phyloP scores from a whole-genome alignment of 768 basidiomycete species.

The Lentinula sp. region DNA sequence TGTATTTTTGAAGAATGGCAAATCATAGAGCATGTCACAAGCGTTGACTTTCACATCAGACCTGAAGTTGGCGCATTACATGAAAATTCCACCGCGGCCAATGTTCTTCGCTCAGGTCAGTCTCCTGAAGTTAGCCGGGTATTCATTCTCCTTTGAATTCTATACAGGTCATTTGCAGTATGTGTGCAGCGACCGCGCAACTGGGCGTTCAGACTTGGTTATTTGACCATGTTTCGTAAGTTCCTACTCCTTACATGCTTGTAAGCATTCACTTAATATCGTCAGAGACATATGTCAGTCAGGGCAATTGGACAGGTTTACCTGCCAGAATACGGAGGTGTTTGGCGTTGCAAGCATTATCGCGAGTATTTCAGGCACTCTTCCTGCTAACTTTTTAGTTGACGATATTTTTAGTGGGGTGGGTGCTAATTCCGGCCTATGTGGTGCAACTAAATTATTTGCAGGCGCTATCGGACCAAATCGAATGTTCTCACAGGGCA shows the following conservation, averaged over 20 bases:
- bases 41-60: slow-evolving; percentile 67
- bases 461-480: slow-evolving; percentile 63
- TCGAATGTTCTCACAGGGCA: slow-evolving; percentile 45
- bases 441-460: slow-evolving; percentile 20
- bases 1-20: too few relatives aligned
- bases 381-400: neutral
- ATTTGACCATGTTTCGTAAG: slow-evolving; percentile 55
- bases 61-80: slow-evolving; percentile 74
- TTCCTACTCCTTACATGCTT: neutral
- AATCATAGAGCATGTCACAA: slow-evolving; percentile 15
- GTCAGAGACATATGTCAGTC: slow-evolving; percentile 40
- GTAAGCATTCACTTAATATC: neutral
- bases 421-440: slow-evolving; percentile 35
- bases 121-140: neutral
- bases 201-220: slow-evolving; percentile 67
- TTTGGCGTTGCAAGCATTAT: slow-evolving; percentile 50
- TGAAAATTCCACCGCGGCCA: slow-evolving; percentile 60
- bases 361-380: slow-evolving; percentile 31
- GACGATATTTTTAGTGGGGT: slow-evolving; percentile 9
- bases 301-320: slow-evolving; percentile 45
- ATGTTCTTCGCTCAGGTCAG: slow-evolving; percentile 62
- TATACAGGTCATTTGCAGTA: slow-evolving; percentile 41
- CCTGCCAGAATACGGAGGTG: slow-evolving; percentile 47
- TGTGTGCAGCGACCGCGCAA: slow-evolving; percentile 62
- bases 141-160: neutral